These are phyloP conservation scores for Mycena citricolor DNA, from an alignment of 1,284 basidiomycete species.

Conservation along the genomic window DNA sequence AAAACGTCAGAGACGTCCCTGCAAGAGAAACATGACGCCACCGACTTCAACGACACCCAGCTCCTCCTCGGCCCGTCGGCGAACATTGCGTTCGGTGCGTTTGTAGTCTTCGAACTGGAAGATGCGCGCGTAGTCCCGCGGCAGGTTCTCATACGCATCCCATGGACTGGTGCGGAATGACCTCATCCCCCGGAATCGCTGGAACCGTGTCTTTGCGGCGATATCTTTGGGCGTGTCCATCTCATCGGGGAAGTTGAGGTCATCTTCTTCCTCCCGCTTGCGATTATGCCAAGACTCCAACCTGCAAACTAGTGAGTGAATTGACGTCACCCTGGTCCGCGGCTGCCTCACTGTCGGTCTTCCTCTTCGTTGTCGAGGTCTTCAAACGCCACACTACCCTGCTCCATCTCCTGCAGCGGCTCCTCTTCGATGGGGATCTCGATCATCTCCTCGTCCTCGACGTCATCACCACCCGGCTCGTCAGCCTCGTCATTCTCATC, in stretches of 20 bases:
- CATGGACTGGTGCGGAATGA: constrained; percentile 95
- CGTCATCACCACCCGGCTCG: constrained; percentile 51
- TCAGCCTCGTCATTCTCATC: constrained; percentile 40
- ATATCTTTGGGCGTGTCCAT: constrained; percentile 93
- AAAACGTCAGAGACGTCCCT: background rate
- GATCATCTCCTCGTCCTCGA: constrained; percentile 62
- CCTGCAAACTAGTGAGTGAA: constrained; percentile 38
- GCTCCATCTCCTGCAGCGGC: constrained; percentile 62
- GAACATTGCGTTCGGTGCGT: constrained; percentile 79
- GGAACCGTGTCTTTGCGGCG: constrained; percentile 86
- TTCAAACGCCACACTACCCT: constrained; percentile 67
- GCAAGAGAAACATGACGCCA: constrained; percentile 1
- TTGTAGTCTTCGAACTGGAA: constrained; percentile 98
- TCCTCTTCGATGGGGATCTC: constrained; percentile 55
- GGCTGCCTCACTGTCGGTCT: constrained; percentile 68
- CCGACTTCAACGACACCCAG: constrained; percentile 62
- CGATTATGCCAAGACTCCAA: constrained; percentile 68
- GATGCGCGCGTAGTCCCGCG: constrained; percentile 90
- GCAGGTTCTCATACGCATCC: constrained; percentile 97
- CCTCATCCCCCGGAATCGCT: constrained; percentile 88
- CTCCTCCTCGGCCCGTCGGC: constrained; percentile 62
- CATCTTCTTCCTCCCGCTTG: constrained; percentile 72
- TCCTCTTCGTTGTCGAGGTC: constrained; percentile 85
- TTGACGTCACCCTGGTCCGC: constrained; percentile 4
- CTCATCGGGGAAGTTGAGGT: constrained; percentile 92